Evolutionary conservation across 148 eudicot species (phyloP).

Genomic region (Silene conica): DNA sequence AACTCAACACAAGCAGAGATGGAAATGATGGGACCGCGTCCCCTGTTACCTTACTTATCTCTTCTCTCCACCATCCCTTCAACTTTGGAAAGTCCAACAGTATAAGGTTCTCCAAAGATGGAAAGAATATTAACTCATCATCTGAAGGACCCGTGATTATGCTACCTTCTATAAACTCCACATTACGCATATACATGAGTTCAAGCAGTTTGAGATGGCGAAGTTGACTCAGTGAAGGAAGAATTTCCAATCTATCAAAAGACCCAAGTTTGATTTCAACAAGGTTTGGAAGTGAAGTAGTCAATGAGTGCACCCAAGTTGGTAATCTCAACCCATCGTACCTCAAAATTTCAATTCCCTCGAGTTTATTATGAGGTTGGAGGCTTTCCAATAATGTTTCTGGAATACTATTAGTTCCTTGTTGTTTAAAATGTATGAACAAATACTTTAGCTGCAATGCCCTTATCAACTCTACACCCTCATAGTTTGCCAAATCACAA

Average conservation of each 20-base stretch:
- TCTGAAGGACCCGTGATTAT: neutral
- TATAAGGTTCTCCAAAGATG: neutral
- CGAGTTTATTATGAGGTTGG: neutral
- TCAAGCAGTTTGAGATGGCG: neutral
- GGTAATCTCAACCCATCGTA: slow-evolving; percentile 9
- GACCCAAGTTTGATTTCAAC: neutral
- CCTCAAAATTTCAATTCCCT: neutral
- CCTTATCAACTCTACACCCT: neutral
- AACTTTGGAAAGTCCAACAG: neutral
- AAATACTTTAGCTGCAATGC: neutral
- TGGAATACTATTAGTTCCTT: too few relatives aligned
- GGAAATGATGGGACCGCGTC: slow-evolving; percentile 3
- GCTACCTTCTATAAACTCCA: slow-evolving; percentile 11
- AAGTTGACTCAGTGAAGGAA: slow-evolving; percentile 10
- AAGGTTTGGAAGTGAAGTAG: neutral
- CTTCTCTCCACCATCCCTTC: slow-evolving; percentile 21
- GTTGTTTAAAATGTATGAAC: neutral
- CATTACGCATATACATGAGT: neutral
- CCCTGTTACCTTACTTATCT: neutral
- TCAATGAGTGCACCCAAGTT: neutral
- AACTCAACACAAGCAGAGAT: neutral
- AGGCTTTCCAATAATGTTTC: neutral
- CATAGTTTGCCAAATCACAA: neutral
- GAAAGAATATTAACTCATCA: slow-evolving; percentile 4
- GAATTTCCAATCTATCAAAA: neutral